Conservation (phyloP, 2,329 filamentous ascomycete genomes). For the Penicillium sp. region DNA sequence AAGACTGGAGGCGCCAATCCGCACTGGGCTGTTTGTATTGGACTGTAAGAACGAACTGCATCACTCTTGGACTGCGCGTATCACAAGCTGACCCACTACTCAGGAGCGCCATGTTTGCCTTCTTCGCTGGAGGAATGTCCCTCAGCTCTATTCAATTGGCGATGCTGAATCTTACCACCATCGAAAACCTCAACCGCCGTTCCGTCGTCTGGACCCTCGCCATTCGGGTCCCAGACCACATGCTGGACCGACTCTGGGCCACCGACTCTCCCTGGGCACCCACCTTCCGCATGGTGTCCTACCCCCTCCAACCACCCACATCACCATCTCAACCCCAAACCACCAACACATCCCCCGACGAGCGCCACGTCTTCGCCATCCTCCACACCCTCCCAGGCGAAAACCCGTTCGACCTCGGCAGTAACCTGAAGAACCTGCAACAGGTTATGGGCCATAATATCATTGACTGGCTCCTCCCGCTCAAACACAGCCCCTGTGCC, state of each 20-base stretch:
- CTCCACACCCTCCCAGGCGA: slow-evolving; percentile 71
- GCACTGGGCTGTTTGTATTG: slow-evolving; percentile 68
- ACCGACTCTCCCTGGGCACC: slow-evolving; percentile 39
- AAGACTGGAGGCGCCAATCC: slow-evolving; percentile 52
- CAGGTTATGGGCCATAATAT: slow-evolving; percentile 74
- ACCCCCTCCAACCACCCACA: slow-evolving; percentile 38
- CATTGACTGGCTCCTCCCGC: slow-evolving; percentile 78
- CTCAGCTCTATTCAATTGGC: slow-evolving; percentile 70
- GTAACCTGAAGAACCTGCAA: slow-evolving; percentile 67
- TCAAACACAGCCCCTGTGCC: slow-evolving; percentile 73
- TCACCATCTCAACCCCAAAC: slow-evolving; percentile 19
- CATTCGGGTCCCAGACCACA: slow-evolving; percentile 63
- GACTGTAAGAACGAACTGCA: slow-evolving; percentile 49
- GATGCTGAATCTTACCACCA: slow-evolving; percentile 75
- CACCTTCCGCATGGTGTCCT: slow-evolving; percentile 44
- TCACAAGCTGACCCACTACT: slow-evolving; percentile 19
- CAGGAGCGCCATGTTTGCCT: slow-evolving; percentile 67
- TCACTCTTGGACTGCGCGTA: background rate
- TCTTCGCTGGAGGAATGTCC: slow-evolving; percentile 82
- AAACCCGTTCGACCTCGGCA: slow-evolving; percentile 82
- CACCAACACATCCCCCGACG: slow-evolving; percentile 46
- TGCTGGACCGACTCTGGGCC: slow-evolving; percentile 36
- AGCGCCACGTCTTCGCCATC: slow-evolving; percentile 74
- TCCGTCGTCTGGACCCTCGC: slow-evolving; percentile 71
- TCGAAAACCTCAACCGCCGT: slow-evolving; percentile 71